Evolutionary conservation across 345 rosid species (phyloP).

Genomic region (Pugionium cornutum): DNA sequence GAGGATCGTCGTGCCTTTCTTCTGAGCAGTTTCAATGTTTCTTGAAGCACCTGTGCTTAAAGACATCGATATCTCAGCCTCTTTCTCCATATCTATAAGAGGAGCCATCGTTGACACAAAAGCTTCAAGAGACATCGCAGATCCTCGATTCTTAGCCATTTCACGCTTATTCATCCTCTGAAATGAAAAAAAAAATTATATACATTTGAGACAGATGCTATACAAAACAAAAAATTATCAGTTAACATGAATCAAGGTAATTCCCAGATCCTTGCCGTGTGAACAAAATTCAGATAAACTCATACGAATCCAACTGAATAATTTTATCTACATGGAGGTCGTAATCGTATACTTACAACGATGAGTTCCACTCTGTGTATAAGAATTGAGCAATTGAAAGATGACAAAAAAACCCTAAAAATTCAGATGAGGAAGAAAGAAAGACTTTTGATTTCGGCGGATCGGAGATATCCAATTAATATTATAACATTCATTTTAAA

Average conservation of each 20-base stretch:
- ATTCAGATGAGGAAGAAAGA: too few relatives aligned
- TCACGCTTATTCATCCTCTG: conserved; percentile 5
- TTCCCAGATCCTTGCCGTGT: too few relatives aligned
- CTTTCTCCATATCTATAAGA: conserved; percentile 81
- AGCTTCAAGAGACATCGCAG: conserved; percentile 56
- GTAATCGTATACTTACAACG: too few relatives aligned
- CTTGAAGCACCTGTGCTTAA: conserved; percentile 64
- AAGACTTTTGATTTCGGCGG: too few relatives aligned
- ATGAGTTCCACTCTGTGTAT: too few relatives aligned
- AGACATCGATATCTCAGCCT: conserved; percentile 82
- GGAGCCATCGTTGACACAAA: conserved; percentile 72
- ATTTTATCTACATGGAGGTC: too few relatives aligned
- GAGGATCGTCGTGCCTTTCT: conserved; percentile 71
- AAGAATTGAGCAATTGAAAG: too few relatives aligned
- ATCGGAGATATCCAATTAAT: too few relatives aligned
- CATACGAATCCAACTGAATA: too few relatives aligned
- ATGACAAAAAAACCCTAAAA: too few relatives aligned
- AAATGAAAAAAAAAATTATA: neutral
- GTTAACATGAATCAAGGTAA: neutral
- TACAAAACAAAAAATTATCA: neutral
- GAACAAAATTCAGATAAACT: too few relatives aligned
- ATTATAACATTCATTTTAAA: too few relatives aligned
- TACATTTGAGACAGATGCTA: neutral
- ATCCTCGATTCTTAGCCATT: conserved; percentile 49
- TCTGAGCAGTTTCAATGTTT: conserved; percentile 64